Conservation (phyloP, 2,329 filamentous ascomycete species). For the Nannizzia gypsea region DNA sequence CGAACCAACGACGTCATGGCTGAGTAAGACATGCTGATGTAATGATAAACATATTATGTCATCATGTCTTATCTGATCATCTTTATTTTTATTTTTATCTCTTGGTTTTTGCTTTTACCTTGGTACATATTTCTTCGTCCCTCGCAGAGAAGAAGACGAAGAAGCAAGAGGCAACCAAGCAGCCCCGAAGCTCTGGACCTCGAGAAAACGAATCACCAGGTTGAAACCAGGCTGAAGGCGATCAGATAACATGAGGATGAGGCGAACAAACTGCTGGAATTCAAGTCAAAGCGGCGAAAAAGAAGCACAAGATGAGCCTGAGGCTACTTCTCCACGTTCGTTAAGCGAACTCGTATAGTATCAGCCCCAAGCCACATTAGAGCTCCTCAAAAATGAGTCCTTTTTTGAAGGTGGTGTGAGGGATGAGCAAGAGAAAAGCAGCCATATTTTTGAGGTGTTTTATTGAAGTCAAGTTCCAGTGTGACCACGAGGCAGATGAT, state of each 20-base stretch:
- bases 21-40: not conserved
- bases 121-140: not conserved
- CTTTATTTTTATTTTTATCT: not conserved
- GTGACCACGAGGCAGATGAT: not conserved
- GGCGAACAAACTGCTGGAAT: not conserved
- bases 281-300: not conserved
- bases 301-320: not conserved
- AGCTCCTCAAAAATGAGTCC: not conserved
- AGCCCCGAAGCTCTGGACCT: not conserved
- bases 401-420: not conserved
- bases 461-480: not conserved
- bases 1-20: not conserved
- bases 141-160: not conserved
- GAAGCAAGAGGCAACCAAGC: not conserved
- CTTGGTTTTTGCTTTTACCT: not conserved
- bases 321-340: not conserved
- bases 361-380: not conserved
- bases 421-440: not conserved
- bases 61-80: not conserved
- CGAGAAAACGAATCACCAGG: not conserved
- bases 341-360: conserved; percentile 4
- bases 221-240: not conserved
- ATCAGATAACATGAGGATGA: not conserved
- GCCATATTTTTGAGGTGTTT: not conserved
- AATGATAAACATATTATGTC: not conserved